Percentiles rank a stretch among this genome's conserved stretches.
These are phyloP conservation scores for Ogataea polymorpha DNA, from an alignment of 805 yeast genomes.

Conservation along the genomic window DNA sequence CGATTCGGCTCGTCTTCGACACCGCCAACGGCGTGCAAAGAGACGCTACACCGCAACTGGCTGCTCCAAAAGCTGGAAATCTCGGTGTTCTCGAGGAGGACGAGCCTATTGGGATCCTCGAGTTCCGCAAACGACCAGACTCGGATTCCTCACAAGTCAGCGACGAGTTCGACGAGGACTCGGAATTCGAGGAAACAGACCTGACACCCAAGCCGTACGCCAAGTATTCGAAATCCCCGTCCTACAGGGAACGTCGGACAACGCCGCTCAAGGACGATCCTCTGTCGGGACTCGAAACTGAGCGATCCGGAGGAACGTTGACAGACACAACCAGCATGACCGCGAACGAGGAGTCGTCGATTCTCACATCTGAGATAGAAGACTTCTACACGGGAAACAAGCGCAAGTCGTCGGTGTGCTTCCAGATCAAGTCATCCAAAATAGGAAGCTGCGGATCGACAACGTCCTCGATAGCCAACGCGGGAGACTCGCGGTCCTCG, in stretches of 20 bases:
- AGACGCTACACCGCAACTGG: slow-evolving; percentile 19
- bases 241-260: slow-evolving; percentile 11
- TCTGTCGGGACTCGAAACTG: slow-evolving; percentile 1
- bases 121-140: slow-evolving; percentile 1
- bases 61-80: slow-evolving; percentile 3
- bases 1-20: slow-evolving; percentile 37
- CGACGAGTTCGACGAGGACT: slow-evolving; percentile 21
- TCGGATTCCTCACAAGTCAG: slow-evolving; percentile 19
- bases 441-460: slow-evolving; percentile 25
- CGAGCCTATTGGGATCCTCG: slow-evolving; percentile 19
- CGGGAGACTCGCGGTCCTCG: slow-evolving; percentile 11
- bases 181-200: slow-evolving; percentile 17
- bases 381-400: slow-evolving; percentile 21
- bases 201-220: slow-evolving; percentile 12
- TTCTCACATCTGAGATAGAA: slow-evolving; percentile 25
- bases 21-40: slow-evolving; percentile 34
- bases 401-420: slow-evolving; percentile 29
- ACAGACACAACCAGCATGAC: slow-evolving; percentile 9
- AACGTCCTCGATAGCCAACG: slow-evolving; percentile 15
- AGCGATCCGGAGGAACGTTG: slow-evolving; percentile 13
- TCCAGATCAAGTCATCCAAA: slow-evolving; percentile 19
- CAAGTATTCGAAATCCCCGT: slow-evolving; percentile 15
- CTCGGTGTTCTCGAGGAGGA: slow-evolving; percentile 18
- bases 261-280: slow-evolving; percentile 2
- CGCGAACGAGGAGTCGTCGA: slow-evolving; percentile 16